These are phyloP conservation scores for Dioscorea dumetorum DNA, from an alignment of 106 monocot genomes.

Conservation along the genomic window DNA sequence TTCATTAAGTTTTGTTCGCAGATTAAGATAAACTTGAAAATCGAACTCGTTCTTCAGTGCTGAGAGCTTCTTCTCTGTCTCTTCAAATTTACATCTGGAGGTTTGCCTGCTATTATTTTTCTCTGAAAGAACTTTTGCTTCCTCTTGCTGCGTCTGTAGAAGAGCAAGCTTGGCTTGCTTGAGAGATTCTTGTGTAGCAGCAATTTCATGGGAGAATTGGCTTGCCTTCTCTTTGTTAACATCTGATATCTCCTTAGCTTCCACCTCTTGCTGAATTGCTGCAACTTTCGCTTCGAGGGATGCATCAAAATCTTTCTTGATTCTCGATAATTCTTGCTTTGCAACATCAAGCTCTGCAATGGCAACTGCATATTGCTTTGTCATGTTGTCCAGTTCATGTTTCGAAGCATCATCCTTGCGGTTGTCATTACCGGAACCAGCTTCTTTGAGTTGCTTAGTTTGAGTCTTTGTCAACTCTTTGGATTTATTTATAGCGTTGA, in stretches of 20 bases:
- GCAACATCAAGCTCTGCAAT: constrained; percentile 8
- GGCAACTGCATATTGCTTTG: constrained; percentile 5
- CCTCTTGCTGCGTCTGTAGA: constrained; percentile 22
- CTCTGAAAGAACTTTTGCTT: constrained; percentile 8
- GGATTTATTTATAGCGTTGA: constrained; percentile 7
- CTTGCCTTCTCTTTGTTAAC: constrained; percentile 19
- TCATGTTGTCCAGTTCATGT: constrained; percentile 18
- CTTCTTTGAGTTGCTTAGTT: constrained; percentile 13
- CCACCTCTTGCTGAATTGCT: constrained; percentile 17
- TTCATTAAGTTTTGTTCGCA: constrained; percentile 21
- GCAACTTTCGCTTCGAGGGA: constrained; percentile 18
- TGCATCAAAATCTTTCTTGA: constrained; percentile 26
- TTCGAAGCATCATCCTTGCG: constrained; percentile 5
- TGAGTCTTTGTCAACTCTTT: constrained; percentile 9
- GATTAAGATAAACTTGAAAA: constrained; percentile 1
- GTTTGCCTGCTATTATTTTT: constrained; percentile 15
- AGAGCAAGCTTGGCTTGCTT: constrained; percentile 24
- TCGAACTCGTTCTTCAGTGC: constrained; percentile 27
- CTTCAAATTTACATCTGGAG: constrained; percentile 14
- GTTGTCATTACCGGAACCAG: background rate
- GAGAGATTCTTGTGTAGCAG: constrained; percentile 21
- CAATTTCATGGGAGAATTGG: constrained; percentile 18
- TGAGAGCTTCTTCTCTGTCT: constrained; percentile 17
- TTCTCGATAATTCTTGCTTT: constrained; percentile 11
- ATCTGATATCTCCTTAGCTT: constrained; percentile 11